Conservation (phyloP, 2,329 filamentous ascomycete species). For the Penicillium paneum region DNA sequence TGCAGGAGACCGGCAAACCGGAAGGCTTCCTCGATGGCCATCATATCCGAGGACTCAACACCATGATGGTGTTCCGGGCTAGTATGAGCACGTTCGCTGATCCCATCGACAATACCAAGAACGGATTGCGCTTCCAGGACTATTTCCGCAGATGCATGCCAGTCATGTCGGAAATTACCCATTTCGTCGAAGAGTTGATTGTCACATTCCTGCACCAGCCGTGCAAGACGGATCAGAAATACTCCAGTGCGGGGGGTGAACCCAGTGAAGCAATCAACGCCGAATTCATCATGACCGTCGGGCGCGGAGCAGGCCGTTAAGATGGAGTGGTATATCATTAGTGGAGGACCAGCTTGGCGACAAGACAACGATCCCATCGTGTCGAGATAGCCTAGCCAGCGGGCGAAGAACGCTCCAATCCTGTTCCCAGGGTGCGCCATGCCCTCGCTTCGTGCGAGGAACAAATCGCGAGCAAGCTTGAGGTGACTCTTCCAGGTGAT, state of each 20-base stretch:
- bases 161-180: conserved; percentile 51
- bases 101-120: conserved; percentile 59
- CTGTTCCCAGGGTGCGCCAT: conserved; percentile 53
- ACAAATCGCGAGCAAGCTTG: conserved; percentile 70
- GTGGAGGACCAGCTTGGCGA: conserved; percentile 52
- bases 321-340: conserved; percentile 50
- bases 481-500: conserved; percentile 80
- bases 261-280: conserved; percentile 77
- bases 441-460: conserved; percentile 62
- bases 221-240: conserved; percentile 68
- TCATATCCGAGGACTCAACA: conserved; percentile 47
- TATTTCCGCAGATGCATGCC: conserved; percentile 58
- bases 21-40: conserved; percentile 72
- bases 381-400: conserved; percentile 83
- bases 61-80: conserved; percentile 41
- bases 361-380: conserved; percentile 70
- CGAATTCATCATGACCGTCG: conserved; percentile 59
- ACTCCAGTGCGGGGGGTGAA: conserved; percentile 71
- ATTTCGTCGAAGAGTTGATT: conserved; percentile 58
- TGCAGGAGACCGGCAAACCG: conserved; percentile 77
- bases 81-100: conserved; percentile 42
- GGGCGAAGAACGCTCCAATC: conserved; percentile 69
- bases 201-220: conserved; percentile 68
- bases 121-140: conserved; percentile 58
- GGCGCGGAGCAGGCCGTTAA: conserved; percentile 48